These are phyloP conservation scores for Globisporangium radiosum DNA, from an alignment of 352 stramenopile species.

Conservation along the genomic window DNA sequence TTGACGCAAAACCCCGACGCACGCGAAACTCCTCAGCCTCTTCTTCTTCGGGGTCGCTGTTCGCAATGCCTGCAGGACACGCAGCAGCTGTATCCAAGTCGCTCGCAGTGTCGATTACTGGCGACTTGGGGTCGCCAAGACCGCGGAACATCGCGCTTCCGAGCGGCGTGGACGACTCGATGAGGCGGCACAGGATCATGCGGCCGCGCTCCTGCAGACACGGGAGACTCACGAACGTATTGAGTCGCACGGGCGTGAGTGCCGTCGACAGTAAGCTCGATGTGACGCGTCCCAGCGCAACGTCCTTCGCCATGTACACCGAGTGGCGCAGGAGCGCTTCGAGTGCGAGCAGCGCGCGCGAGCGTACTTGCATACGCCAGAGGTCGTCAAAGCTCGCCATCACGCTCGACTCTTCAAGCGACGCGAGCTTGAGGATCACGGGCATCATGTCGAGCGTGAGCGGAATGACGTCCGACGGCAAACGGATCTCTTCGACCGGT, in stretches of 20 bases:
- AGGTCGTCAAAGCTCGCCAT: constrained; percentile 68
- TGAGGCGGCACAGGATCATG: constrained; percentile 81
- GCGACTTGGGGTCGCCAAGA: constrained; percentile 47
- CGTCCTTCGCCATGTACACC: constrained; percentile 28
- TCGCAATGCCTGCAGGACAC: constrained; percentile 10
- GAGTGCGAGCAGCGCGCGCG: constrained; percentile 66
- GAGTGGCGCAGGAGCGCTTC: constrained; percentile 69
- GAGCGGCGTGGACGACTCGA: constrained; percentile 77
- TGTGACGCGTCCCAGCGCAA: constrained; percentile 32
- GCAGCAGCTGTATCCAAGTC: constrained; percentile 9
- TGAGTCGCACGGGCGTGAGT: constrained; percentile 56
- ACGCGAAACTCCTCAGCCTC: constrained; percentile 67
- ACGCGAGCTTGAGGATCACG: constrained; percentile 75
- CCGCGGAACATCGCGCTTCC: constrained; percentile 73
- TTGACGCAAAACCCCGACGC: constrained; percentile 73
- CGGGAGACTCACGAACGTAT: constrained; percentile 66
- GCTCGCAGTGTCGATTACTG: constrained; percentile 10
- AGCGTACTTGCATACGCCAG: constrained; percentile 83
- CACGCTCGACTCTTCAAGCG: constrained; percentile 59
- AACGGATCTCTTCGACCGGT: constrained; percentile 72
- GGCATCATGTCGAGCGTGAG: constrained; percentile 76
- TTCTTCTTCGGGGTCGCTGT: constrained; percentile 57
- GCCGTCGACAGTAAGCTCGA: constrained; percentile 51
- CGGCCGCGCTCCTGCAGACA: constrained; percentile 74
- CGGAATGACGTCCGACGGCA: constrained; percentile 37